Conservation (phyloP, 192 early-diverging fungal genomes). For the Entophlyctis helioformis region DNA sequence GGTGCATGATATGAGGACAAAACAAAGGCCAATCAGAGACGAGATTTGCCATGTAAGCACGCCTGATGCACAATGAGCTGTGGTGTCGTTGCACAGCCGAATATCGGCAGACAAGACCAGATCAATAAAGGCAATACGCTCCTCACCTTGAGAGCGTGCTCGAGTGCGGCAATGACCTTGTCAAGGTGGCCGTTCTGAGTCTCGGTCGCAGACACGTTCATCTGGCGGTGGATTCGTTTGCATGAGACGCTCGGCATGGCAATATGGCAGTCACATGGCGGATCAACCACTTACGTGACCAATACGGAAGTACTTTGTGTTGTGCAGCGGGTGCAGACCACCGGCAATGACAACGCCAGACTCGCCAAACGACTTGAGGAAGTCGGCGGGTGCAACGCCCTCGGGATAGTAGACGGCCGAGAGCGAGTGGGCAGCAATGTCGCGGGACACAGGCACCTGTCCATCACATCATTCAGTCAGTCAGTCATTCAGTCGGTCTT, state of each 20-base stretch:
- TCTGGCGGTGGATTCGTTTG: conserved; percentile 7
- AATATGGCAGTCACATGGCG: neutral
- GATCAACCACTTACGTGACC: conserved; percentile 31
- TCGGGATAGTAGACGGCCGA: conserved; percentile 70
- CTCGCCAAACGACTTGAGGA: conserved; percentile 66
- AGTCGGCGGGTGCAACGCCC: conserved; percentile 57
- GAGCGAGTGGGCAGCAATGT: conserved; percentile 33
- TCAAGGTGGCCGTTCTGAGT: conserved; percentile 23
- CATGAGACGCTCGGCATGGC: neutral
- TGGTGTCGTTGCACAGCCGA: neutral
- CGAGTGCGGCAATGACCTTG: conserved; percentile 24
- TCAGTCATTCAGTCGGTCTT: neutral
- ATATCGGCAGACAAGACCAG: neutral
- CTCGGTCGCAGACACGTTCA: conserved; percentile 36
- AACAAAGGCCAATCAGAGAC: neutral
- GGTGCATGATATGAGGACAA: neutral
- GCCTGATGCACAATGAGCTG: neutral
- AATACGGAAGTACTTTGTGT: conserved; percentile 87
- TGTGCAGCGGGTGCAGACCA: conserved; percentile 72
- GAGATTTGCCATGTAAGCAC: conserved; percentile 1
- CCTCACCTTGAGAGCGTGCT: conserved; percentile 20
- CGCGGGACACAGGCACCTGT: conserved; percentile 24
- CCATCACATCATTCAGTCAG: neutral
- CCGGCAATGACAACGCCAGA: conserved; percentile 83
- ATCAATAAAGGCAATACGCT: neutral